Base-by-base conservation (phyloP, 140 eudicot genomes). In the Erigeron philadelphicus region DNA sequence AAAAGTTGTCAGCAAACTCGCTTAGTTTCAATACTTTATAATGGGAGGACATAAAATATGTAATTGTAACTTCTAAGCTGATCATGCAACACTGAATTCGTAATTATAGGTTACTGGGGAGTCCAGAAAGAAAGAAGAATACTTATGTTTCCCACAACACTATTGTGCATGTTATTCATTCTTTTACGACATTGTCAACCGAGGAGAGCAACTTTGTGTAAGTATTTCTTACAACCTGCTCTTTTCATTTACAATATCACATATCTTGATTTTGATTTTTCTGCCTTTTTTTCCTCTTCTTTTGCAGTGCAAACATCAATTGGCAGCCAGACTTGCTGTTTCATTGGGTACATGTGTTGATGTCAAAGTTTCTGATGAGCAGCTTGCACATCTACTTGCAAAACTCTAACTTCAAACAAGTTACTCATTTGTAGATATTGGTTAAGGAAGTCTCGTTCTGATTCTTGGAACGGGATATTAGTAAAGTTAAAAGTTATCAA, bases 121-220 rank as follows among this genome's bases (percentile, higher is more conserved):
- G 70, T 88, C 96, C 0, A 61, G 64, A 70, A 84, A 78, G 86
- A 92, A 86, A 76, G 98, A 92, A 69, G 98, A 92, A 62, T 92
- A 92, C 63, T 70, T 86, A 56, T 88, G 98, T 80, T 88, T 92
- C 43, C 81, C 88, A 5, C 80, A 84, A 75, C 88, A 88, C 72
- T 88, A 84, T 53, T 92, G 98, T 78, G 87, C 81, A 40, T 91
- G 97, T 72, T 88, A 86, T 74, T 91, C 96, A 0, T 91, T 91
- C 64, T 91, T 91, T 84, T 92, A 88, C 46, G 98, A 92, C 70
- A 68, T 79, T 61, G 92, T 92, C 11, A 92, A 84, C 80, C 81
- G 89, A 86, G 90, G 95, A 66, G 95, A 86, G 74, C 92, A 88
- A 50, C 93, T 92, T 64, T 92, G 86, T 79, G 96, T 88, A 69